Percentiles rank a stretch among this genome's conserved stretches.
phyloP scores from a whole-genome alignment of 225 moss, liverwort and hornwort species.

The Anthoceros angustus region DNA sequence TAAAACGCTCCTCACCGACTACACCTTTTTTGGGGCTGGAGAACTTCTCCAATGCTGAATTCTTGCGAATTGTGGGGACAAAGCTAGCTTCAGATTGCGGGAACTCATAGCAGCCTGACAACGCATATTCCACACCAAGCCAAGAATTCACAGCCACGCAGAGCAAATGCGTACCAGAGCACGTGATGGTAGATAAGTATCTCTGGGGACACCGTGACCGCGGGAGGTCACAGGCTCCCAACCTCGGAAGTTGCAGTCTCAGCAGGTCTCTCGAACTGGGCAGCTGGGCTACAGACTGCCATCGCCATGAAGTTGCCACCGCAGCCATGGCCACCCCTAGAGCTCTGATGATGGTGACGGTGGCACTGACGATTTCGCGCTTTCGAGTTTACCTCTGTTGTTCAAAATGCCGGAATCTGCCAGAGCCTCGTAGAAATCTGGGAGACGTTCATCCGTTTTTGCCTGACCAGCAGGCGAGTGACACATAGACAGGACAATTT shows the following conservation, averaged over 20 bases:
- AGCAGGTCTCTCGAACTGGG: not conserved
- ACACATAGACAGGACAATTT: too few relatives aligned
- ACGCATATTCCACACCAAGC: not conserved
- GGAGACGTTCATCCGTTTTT: too few relatives aligned
- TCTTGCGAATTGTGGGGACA: not conserved
- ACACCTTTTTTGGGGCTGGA: constrained; percentile 66
- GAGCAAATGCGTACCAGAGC: not conserved
- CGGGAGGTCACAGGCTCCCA: not conserved
- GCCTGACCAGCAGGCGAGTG: too few relatives aligned
- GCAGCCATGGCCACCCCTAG: not conserved
- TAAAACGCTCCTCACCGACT: constrained; percentile 68
- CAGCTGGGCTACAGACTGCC: not conserved
- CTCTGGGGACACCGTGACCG: not conserved
- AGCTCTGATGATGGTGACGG: too few relatives aligned
- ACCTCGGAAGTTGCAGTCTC: not conserved
- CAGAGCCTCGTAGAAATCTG: too few relatives aligned
- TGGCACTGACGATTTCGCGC: too few relatives aligned
- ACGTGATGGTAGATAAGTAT: not conserved
- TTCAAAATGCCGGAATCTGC: too few relatives aligned
- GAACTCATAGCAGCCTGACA: not conserved
- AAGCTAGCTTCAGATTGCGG: not conserved
- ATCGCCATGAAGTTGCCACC: not conserved
- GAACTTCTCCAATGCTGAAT: not conserved
- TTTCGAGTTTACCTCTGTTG: too few relatives aligned
- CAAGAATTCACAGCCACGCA: not conserved